These are phyloP conservation scores for Quercus variabilis DNA, from an alignment of 306 rosid species.

Conservation along the genomic window DNA sequence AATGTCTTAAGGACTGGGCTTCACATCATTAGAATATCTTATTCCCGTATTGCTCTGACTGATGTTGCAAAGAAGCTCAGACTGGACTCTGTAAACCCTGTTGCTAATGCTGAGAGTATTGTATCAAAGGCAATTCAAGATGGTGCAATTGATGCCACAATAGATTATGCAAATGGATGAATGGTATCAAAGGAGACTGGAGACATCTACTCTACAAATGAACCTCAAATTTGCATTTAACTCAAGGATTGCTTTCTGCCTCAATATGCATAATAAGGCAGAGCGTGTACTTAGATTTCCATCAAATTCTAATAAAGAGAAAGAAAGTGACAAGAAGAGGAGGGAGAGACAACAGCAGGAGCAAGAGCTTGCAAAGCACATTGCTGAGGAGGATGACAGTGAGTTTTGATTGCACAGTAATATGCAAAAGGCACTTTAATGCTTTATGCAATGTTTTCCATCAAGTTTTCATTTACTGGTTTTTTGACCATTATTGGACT, in stretches of 20 bases:
- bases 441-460: background rate
- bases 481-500: background rate
- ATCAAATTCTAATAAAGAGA: constrained; percentile 50
- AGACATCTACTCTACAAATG: constrained; percentile 40
- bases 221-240: constrained; percentile 1
- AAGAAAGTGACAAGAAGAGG: constrained; percentile 57
- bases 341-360: constrained; percentile 63
- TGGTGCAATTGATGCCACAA: constrained; percentile 71
- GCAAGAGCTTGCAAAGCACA: constrained; percentile 60
- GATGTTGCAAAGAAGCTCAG: constrained; percentile 90
- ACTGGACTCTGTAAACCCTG: background rate
- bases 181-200: too few relatives aligned
- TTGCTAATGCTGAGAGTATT: constrained; percentile 85
- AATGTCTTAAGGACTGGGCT: constrained; percentile 86
- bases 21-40: constrained; percentile 90
- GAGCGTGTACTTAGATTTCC: constrained; percentile 23
- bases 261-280: too few relatives aligned
- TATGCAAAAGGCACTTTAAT: background rate
- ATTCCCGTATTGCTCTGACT: constrained; percentile 80
- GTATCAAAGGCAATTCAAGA: constrained; percentile 94
- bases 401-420: constrained; percentile 40
- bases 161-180: background rate
- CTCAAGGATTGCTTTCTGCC: too few relatives aligned
- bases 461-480: constrained; percentile 2
- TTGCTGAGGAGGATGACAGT: constrained; percentile 56